Evolutionary conservation across 2,329 filamentous ascomycete species (phyloP), one percentile per base, ranked within the genome.

Genomic region (Paraphaeosphaeria sporulosa): DNA sequence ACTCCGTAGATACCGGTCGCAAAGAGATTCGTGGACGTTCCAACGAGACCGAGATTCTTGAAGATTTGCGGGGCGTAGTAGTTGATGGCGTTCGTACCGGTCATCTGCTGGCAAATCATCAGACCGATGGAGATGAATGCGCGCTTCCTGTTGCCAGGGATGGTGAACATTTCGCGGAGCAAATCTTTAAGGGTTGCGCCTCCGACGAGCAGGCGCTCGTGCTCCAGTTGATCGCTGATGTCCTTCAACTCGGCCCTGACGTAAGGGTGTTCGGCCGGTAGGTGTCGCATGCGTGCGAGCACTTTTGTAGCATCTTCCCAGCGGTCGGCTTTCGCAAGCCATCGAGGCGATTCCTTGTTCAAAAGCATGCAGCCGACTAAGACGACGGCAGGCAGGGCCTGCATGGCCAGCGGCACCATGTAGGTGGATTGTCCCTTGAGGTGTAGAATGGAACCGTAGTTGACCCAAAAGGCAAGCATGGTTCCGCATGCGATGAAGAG

Each of bases 1-100:
- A 92, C 84, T 27, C 90, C 90, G 71, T 92, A 92, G 65, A 92
- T 85, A 43, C 90, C 90, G 0, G 90, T 92, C 4, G 90, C 89
- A 72, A 92, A 90, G 25, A 92, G 85, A 19, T 85, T 86, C 43
- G 85, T 82, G 42, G 83, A 75, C 6, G 84, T 87, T 13, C 81
- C 83, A 0, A 70, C 78, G 57, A 92, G 82, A 19, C 90, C 90
- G 2, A 92, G 81, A 65, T 86, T 83, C 47, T 80, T 78, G 79
- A 92, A 92, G 67, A 92, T 91, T 57, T 86, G 84, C 0, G 90
- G 90, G 0, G 88, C 87, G 65, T 92, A 90, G 79, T 90, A 90
- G 74, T 89, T 78, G 64, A 78, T 77, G 27, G 76, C 76, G 21
- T 78, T 78, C 2, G 75, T 78, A 19, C 88, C 89, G 0, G 89